Evolutionary conservation across 2,329 filamentous ascomycete species (phyloP), one percentile per base, ranked within the genome.

Genomic region (Calonectria hawksworthii): DNA sequence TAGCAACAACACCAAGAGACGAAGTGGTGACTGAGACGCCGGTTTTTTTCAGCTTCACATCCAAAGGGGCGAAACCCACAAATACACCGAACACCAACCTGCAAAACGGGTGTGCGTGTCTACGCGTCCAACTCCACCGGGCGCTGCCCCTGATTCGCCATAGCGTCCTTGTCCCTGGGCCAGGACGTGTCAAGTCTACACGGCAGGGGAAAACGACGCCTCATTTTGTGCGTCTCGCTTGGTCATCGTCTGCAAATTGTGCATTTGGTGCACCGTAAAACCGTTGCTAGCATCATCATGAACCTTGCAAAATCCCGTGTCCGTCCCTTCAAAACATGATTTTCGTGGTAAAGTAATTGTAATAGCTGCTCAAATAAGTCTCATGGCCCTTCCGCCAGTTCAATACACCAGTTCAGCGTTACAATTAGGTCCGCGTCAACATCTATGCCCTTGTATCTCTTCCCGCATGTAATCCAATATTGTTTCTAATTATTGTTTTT

Each of bases 41-140:
- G 13, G 11, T n/a, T 21, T 41, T 63, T 63, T 41, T 30, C 34
- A 28, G n/a, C 56, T 38, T 63, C 56, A 41, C 36, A n/a, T 26
- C 44, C 21, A 21, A 32, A 26, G 34, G 66, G 23, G 23, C 32
- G 2, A 38, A 28, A 23, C 50, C 65, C 50, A 68, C 65, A 38
- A 56, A 30, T 38, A 4, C 36, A 26, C 21, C 26, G n/a, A 50
- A 34, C 26, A 16, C 26, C 23, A n/a, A 44, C 44, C 1, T 10
- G 44, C 44, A 47, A 47, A 68, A 68, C 34, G 30, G 44, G 28
- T 56, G 32, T 44, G 51, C 32, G 38, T 21, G 65, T n/a, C 36
- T 44, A 68, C 66, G 66, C 66, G 51, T 59, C 32, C 66, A 68
- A 68, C 66, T 50, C 66, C 66, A 68, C 66, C 18, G 16, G 41